A percentile compares a stretch with the other conserved stretches of the same genome.
Conservation (phyloP, 768 basidiomycete genomes). For the Dioszegia aurantiaca region DNA sequence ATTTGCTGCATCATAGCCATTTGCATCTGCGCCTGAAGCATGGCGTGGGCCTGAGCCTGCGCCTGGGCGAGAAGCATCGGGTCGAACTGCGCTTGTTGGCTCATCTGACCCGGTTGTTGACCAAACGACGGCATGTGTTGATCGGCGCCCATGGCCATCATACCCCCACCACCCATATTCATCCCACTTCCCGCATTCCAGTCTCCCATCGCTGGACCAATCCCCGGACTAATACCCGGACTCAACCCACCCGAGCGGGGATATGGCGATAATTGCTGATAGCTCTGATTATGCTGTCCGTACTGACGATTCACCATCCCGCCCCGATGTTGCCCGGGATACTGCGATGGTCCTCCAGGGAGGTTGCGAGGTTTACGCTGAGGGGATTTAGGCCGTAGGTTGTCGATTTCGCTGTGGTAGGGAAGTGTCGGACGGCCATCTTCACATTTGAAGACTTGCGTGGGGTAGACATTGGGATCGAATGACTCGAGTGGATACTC, state of each 20-base stretch:
- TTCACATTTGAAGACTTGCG: slow-evolving; percentile 14
- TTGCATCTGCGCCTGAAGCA: slow-evolving; percentile 33
- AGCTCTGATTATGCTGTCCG: neutral
- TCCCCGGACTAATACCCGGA: slow-evolving; percentile 22
- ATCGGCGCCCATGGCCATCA: slow-evolving; percentile 3
- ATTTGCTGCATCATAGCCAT: slow-evolving; percentile 36
- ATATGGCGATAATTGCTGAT: neutral
- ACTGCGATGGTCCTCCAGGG: neutral
- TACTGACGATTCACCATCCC: neutral
- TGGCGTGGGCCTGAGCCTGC: slow-evolving; percentile 26
- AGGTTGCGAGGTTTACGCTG: slow-evolving; percentile 23
- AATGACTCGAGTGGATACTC: slow-evolving; percentile 56
- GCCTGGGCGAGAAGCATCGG: slow-evolving; percentile 25
- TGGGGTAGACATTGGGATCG: slow-evolving; percentile 21
- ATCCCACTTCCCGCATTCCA: slow-evolving; percentile 10
- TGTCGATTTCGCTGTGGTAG: slow-evolving; percentile 65
- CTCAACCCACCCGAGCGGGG: neutral
- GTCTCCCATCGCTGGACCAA: slow-evolving; percentile 10
- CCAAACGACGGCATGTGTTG: slow-evolving; percentile 6
- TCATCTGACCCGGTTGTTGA: slow-evolving; percentile 5
- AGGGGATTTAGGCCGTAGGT: slow-evolving; percentile 80
- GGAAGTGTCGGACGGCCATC: slow-evolving; percentile 25
- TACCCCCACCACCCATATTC: slow-evolving; percentile 6
- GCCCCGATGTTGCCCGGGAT: neutral
- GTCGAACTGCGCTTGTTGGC: slow-evolving; percentile 5